These are phyloP conservation scores for Hyaloperonospora brassicae DNA, from an alignment of 352 stramenopile species.

Conservation along the genomic window DNA sequence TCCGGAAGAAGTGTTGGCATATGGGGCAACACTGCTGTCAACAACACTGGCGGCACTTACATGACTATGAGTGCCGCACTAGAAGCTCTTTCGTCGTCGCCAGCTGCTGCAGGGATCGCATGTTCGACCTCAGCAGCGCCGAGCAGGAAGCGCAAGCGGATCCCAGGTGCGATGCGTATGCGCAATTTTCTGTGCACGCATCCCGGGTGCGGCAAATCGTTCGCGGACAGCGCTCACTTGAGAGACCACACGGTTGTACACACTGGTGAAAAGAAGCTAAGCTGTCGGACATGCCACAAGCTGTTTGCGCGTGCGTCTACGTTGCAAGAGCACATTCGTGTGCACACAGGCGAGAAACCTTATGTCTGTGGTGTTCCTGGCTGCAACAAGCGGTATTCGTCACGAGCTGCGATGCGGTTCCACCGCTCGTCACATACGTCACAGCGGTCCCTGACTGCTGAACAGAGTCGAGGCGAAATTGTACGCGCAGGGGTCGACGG, in stretches of 20 bases:
- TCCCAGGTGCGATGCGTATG: slow-evolving; percentile 37
- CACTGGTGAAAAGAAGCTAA: slow-evolving; percentile 56
- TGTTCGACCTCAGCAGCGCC: neutral
- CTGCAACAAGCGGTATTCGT: slow-evolving; percentile 63
- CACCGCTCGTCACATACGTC: slow-evolving; percentile 34
- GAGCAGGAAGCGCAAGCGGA: slow-evolving; percentile 36
- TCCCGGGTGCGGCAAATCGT: slow-evolving; percentile 58
- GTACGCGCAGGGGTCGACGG: neutral
- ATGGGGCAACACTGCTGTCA: slow-evolving; percentile 4
- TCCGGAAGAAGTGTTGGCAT: slow-evolving; percentile 6
- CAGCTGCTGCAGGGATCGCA: slow-evolving; percentile 7
- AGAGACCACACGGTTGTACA: slow-evolving; percentile 68
- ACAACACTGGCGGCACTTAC: slow-evolving; percentile 1
- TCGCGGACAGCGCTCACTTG: slow-evolving; percentile 60
- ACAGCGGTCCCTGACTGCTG: slow-evolving; percentile 3
- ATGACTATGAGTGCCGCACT: slow-evolving; percentile 13
- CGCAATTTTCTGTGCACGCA: slow-evolving; percentile 67
- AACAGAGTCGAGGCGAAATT: slow-evolving; percentile 1
- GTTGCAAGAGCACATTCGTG: slow-evolving; percentile 53
- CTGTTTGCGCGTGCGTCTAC: slow-evolving; percentile 47
- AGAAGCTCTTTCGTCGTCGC: slow-evolving; percentile 7
- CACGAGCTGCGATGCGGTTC: slow-evolving; percentile 52
- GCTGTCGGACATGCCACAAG: slow-evolving; percentile 40
- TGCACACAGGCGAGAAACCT: slow-evolving; percentile 68
- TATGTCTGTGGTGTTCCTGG: slow-evolving; percentile 43